Evolutionary conservation across 139 green algal genomes (phyloP), one percentile per base, ranked within the genome.

Genomic region (Dunaliella primolecta): DNA sequence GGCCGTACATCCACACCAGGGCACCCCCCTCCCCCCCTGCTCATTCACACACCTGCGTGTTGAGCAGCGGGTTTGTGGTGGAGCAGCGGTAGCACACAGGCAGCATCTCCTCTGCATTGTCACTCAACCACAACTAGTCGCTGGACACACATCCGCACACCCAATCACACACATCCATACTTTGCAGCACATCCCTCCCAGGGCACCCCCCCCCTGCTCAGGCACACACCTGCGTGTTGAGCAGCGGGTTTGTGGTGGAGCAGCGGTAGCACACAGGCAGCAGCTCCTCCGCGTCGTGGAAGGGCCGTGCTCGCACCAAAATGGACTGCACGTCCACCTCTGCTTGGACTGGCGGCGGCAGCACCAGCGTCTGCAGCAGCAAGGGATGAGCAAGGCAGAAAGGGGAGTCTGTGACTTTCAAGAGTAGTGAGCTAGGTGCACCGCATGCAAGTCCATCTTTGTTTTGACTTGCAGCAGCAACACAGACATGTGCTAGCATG

Each of bases 241-340:
- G 83, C 79, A 95, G 86, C 0, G 92, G 85, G 87, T 96, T 95
- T 71, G 86, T 89, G 31, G 93, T 89, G 64, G 88, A 88, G 86
- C 94, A 97, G 75, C 93, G 88, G 85, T 91, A 96, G 89, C 94
- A 97, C 29, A 95, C 87, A 0, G 93, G 93, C 85, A 94, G 87
- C 85, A 97, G 83, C 35, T 93, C 91, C 86, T 96, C 93, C 37
- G 84, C 80, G 80, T 97, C 93, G 0, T 82, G 88, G 83, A 95
- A 94, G 21, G 94, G 93, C 79, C 89, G 86, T 36, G 56, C 83
- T 21, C 90, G 85, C 33, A 93, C 83, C 24, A 89, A 29, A 32
- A 96, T 75, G 46, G 75, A 90, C 23, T 88, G 78, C 83, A 95
- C 71, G 81, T 96, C 93, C 36, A 94, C 88, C 84, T 95, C 84